Evolutionary conservation across 371 early-diverging fungal genomes (phyloP).

Genomic region (Coemansia sp.): DNA sequence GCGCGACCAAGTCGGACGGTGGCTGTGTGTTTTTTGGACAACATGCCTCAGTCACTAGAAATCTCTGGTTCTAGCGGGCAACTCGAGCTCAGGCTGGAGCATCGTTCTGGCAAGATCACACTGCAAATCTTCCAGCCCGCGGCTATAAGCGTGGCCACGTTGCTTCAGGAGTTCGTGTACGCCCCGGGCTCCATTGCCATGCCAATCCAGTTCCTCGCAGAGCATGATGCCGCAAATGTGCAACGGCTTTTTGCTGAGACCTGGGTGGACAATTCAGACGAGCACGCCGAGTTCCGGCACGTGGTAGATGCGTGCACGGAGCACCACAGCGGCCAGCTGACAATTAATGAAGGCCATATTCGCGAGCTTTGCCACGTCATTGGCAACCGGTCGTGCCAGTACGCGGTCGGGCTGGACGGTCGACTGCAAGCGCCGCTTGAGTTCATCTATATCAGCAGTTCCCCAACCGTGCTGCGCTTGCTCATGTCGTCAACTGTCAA

Average conservation of each 20-base stretch:
- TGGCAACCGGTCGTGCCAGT: conserved; percentile 79
- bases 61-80: background rate
- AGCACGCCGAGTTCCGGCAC: background rate
- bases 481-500: conserved; percentile 57
- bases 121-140: background rate
- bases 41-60: background rate
- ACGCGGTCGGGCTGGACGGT: conserved; percentile 47
- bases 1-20: background rate
- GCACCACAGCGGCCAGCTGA: background rate
- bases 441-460: conserved; percentile 51
- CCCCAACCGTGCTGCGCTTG: background rate
- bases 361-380: conserved; percentile 80
- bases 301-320: background rate
- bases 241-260: background rate
- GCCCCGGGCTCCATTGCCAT: background rate
- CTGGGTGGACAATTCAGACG: background rate
- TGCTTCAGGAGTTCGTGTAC: background rate
- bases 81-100: background rate
- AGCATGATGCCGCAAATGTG: background rate
- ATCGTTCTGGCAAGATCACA: background rate
- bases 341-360: conserved; percentile 26
- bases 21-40: too few species aligned
- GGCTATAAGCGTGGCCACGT: background rate
- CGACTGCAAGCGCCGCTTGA: conserved; percentile 78
- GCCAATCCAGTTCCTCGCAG: background rate